Evolutionary conservation across 2,329 filamentous ascomycete species (phyloP), one percentile per base, ranked within the genome.

Genomic region (Ascochyta rabiei): DNA sequence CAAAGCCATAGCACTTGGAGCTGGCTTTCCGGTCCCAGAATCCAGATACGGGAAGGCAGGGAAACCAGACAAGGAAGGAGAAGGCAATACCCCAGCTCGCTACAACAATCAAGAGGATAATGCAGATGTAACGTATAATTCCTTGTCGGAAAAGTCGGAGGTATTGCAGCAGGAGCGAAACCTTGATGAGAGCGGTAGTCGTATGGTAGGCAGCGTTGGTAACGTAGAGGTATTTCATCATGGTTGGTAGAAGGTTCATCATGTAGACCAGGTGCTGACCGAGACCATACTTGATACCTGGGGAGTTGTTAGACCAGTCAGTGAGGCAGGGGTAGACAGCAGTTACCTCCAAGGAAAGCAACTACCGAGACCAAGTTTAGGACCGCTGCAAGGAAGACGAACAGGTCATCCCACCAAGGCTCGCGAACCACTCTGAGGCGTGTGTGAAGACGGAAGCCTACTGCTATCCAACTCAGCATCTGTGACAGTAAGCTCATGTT

Each of bases 151-250:
- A 74, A 1, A 75, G 38, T 21, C 72, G 61, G 9, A 74, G 58
- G 43, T 75, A 75, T 42, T 75, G 73, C 24, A 67, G 56, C 2
- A 75, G 63, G 10, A 75, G 57, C 2, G 73, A 72, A 18, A 74
- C 31, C 45, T 75, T 75, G 52, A 75, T 68, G 24, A 69, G 48
- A 8, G 60, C 62, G 2, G 72, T 66, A 1, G 68, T 70, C 7
- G 62, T 67, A 28, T 65, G 55, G 51, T 74, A 74, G 0, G 63
- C 53, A 9, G 63, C 66, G 21, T 64, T 68, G 16, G 63, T 59
- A 6, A 70, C 38, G 34, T 70, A 73, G 6, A 70, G 53, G 46
- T 55, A 65, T 8, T 57, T 61, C 63, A 69, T 63, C 16, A 62
- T 60, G 3, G 33, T 41, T 10, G 40, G 33, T 21, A 71, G 40